A percentile compares a stretch with the other conserved stretches of the same genome.
These are phyloP conservation scores for Eutypa lata DNA, from an alignment of 2,329 filamentous ascomycete species.

Conservation along the genomic window DNA sequence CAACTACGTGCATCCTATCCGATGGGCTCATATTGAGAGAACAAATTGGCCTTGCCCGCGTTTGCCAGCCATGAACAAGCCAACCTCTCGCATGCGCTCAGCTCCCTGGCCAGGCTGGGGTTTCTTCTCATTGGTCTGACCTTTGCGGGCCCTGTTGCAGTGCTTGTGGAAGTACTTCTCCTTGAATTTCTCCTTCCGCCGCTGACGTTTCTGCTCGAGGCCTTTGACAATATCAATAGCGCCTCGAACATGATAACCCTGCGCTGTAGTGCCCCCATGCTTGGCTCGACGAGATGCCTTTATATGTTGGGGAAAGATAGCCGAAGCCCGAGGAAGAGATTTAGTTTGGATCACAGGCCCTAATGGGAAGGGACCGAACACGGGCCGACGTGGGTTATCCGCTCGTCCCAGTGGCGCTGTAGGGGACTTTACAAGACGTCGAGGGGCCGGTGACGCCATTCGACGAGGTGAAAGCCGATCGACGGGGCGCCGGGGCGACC, in stretches of 20 bases:
- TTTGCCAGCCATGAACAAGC: slow-evolving; percentile 83
- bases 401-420: slow-evolving; percentile 23
- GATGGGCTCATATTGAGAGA: slow-evolving; percentile 59
- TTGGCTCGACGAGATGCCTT: slow-evolving; percentile 37
- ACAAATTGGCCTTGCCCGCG: slow-evolving; percentile 72
- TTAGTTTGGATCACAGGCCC: slow-evolving; percentile 76
- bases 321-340: slow-evolving; percentile 78
- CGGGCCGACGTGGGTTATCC: slow-evolving; percentile 27
- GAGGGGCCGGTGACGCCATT: slow-evolving; percentile 67
- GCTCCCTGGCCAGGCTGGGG: slow-evolving; percentile 82
- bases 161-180: slow-evolving; percentile 77
- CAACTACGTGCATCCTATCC: background rate
- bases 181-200: slow-evolving; percentile 82
- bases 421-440: slow-evolving; percentile 43
- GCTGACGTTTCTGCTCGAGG: slow-evolving; percentile 88
- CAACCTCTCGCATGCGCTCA: slow-evolving; percentile 90
- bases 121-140: slow-evolving; percentile 58
- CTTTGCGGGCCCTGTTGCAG: slow-evolving; percentile 77
- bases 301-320: slow-evolving; percentile 59
- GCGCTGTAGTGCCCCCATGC: slow-evolving; percentile 31
- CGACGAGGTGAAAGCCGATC: slow-evolving; percentile 69
- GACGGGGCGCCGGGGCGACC: slow-evolving; percentile 59
- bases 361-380: slow-evolving; percentile 46
- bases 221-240: slow-evolving; percentile 98
- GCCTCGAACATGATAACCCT: slow-evolving; percentile 70